Percentiles rank a stretch among this genome's conserved stretches.
Evolutionary conservation across 2,329 filamentous ascomycete species (phyloP).

Genomic region (Pochonia chlamydosporia): DNA sequence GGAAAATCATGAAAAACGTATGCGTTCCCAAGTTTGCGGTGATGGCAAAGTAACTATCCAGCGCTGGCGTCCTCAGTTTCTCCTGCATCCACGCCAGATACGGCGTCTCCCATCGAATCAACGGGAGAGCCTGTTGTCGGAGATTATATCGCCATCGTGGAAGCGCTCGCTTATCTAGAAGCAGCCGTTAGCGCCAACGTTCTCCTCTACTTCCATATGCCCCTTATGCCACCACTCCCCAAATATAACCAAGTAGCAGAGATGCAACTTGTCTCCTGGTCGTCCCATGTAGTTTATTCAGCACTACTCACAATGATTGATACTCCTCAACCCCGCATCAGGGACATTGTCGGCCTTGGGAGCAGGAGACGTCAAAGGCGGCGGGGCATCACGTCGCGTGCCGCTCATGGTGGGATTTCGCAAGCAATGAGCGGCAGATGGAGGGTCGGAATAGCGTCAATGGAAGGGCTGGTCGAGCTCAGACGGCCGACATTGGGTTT

Average conservation of each 20-base stretch:
- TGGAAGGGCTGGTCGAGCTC: not conserved
- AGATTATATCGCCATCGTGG: slow-evolving; percentile 84
- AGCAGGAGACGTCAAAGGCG: slow-evolving; percentile 10
- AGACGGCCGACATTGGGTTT: slow-evolving; percentile 3
- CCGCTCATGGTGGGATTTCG: slow-evolving; percentile 22
- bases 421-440: slow-evolving; percentile 3
- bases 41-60: slow-evolving; percentile 95
- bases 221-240: too few species aligned
- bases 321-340: slow-evolving; percentile 73
- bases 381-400: slow-evolving; percentile 26
- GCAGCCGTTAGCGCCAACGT: slow-evolving; percentile 10
- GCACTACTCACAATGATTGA: slow-evolving; percentile 64
- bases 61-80: slow-evolving; percentile 69
- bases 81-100: slow-evolving; percentile 85
- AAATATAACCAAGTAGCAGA: too few species aligned
- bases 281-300: too few species aligned
- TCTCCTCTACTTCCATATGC: too few species aligned
- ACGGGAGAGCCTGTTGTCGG: slow-evolving; percentile 74
- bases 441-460: slow-evolving; percentile 1
- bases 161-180: slow-evolving; percentile 70
- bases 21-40: slow-evolving; percentile 96
- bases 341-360: slow-evolving; percentile 22
- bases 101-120: slow-evolving; percentile 91
- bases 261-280: too few species aligned
- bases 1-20: slow-evolving; percentile 95